Conservation (phyloP, 768 basidiomycete species). For the Lactifluus piperatus region DNA sequence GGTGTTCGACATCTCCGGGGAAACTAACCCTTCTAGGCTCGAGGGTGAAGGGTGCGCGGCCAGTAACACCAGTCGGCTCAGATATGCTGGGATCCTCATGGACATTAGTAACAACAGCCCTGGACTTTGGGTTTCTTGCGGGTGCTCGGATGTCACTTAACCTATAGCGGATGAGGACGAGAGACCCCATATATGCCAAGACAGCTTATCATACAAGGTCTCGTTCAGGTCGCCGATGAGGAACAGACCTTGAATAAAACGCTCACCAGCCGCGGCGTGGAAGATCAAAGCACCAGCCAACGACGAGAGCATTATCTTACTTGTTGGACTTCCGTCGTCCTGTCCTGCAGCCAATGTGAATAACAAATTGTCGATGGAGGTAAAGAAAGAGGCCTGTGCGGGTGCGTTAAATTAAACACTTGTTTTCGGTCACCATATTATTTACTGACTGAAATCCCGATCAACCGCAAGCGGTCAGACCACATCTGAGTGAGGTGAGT, state of each 20-base stretch:
- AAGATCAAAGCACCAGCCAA: constrained; percentile 17
- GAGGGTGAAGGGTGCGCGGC: neutral
- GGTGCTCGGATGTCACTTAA: neutral
- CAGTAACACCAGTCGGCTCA: neutral
- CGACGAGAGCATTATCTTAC: constrained; percentile 4
- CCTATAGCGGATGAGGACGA: constrained; percentile 16
- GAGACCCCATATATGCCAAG: constrained; percentile 12
- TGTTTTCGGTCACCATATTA: neutral
- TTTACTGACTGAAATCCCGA: constrained; percentile 11
- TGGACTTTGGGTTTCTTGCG: neutral
- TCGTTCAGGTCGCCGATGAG: neutral
- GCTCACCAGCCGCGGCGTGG: constrained; percentile 18
- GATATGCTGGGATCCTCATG: neutral
- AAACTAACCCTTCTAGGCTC: neutral
- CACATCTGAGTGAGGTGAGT: constrained; percentile 12
- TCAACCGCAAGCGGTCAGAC: constrained; percentile 14
- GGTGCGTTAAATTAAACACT: neutral
- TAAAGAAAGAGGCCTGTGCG: constrained; percentile 18
- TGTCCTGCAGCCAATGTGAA: neutral
- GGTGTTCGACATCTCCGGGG: neutral
- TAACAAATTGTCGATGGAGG: constrained; percentile 12
- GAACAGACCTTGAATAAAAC: neutral
- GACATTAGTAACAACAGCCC: neutral
- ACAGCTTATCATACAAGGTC: constrained; percentile 5
- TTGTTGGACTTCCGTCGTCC: neutral